Evolutionary conservation across 495 filamentous ascomycete genomes (phyloP).

Genomic region (Aspergillus heteromorphus): DNA sequence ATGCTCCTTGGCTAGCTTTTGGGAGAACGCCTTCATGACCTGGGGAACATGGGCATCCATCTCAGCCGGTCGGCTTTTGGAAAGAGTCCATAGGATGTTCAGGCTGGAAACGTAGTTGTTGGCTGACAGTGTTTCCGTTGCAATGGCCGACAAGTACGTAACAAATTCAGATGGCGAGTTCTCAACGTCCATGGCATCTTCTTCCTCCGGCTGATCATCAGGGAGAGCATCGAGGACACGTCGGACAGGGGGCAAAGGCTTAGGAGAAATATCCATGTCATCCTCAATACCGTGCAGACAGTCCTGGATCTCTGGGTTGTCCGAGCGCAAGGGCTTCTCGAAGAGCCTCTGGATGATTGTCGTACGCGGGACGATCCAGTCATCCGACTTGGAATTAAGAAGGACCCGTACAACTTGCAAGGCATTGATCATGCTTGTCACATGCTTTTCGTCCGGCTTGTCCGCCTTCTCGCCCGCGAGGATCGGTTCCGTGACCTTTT

Average conservation of each 20-base stretch:
- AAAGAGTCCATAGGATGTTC: conserved; percentile 86
- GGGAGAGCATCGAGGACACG: conserved; percentile 88
- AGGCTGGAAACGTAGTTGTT: conserved; percentile 78
- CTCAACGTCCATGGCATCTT: conserved; percentile 82
- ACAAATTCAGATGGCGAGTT: conserved; percentile 70
- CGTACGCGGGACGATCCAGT: conserved; percentile 80
- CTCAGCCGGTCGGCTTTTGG: conserved; percentile 72
- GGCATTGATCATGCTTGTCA: conserved; percentile 84
- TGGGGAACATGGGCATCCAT: conserved; percentile 83
- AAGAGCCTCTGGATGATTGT: conserved; percentile 76
- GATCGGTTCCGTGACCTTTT: conserved; percentile 80
- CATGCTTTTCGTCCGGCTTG: conserved; percentile 60
- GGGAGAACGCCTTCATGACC: conserved; percentile 88
- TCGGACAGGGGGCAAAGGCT: conserved; percentile 59
- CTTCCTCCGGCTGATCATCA: conserved; percentile 79
- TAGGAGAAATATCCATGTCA: conserved; percentile 54
- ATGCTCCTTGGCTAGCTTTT: conserved; percentile 92
- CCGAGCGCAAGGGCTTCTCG: conserved; percentile 82
- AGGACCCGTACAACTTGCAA: conserved; percentile 86
- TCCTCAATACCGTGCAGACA: conserved; percentile 70
- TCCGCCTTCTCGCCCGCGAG: conserved; percentile 65
- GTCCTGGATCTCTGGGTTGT: conserved; percentile 86
- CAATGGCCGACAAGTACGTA: conserved; percentile 71
- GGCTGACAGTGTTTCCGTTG: conserved; percentile 72
- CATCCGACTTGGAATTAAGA: conserved; percentile 75